These are phyloP conservation scores for Mortierella sp. DNA, from an alignment of 371 early-diverging fungal species.

Conservation along the genomic window DNA sequence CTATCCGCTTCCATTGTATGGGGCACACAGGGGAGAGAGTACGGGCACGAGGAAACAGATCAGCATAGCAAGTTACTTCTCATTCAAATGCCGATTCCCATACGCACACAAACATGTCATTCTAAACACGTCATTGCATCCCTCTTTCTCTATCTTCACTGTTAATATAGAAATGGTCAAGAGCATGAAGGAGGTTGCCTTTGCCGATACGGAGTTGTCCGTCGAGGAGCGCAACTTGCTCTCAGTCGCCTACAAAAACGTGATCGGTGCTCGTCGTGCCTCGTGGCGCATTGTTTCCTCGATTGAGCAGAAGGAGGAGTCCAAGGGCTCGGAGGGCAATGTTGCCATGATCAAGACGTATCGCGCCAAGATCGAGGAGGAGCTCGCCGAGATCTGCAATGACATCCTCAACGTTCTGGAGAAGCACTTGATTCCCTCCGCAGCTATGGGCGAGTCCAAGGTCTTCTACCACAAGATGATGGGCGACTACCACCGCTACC, in stretches of 20 bases:
- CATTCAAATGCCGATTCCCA: neutral
- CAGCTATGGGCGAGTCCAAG: conserved; percentile 93
- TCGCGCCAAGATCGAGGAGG: conserved; percentile 92
- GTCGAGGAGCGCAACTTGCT: conserved; percentile 99
- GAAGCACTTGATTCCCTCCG: conserved; percentile 88
- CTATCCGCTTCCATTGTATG: no score
- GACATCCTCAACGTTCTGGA: conserved; percentile 96
- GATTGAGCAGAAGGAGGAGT: conserved; percentile 98
- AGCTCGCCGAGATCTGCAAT: conserved; percentile 94
- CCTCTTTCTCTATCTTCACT: neutral
- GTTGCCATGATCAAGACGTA: conserved; percentile 92
- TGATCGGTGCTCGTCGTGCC: conserved; percentile 98
- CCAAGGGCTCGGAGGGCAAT: conserved; percentile 88
- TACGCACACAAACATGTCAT: neutral
- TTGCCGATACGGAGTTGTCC: conserved; percentile 81
- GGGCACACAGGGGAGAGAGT: no score
- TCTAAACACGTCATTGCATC: no score
- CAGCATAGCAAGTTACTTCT: no score
- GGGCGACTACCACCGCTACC: conserved; percentile 99
- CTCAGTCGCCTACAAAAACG: conserved; percentile 99
- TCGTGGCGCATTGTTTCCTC: conserved; percentile 99
- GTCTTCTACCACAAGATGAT: conserved; percentile 99
- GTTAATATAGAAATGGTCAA: conserved; percentile 89
- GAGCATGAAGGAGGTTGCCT: conserved; percentile 91
- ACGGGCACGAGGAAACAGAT: no score